Percentiles rank a stretch among this genome's conserved stretches.
These are phyloP conservation scores for Diaporthe sp. DNA, from an alignment of 2,329 filamentous ascomycete genomes.

Conservation along the genomic window DNA sequence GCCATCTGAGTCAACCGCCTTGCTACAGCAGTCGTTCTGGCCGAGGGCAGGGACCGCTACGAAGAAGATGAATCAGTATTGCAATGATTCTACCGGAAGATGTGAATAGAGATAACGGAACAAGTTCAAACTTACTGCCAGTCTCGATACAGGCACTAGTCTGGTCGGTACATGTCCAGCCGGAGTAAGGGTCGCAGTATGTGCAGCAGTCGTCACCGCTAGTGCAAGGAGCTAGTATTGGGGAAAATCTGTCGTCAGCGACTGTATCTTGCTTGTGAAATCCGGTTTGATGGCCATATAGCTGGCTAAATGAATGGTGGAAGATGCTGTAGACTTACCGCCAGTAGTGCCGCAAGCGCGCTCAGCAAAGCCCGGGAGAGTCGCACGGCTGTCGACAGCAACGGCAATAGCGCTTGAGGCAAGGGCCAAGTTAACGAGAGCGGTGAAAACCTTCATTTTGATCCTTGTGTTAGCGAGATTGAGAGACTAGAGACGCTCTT, in stretches of 20 bases:
- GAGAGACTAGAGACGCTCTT: background rate
- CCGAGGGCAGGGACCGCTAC: constrained; percentile 6
- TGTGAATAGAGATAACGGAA: background rate
- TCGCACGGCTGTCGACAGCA: constrained; percentile 8
- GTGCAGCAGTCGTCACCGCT: constrained; percentile 10
- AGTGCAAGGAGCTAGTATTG: constrained; percentile 2
- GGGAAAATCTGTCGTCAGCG: background rate
- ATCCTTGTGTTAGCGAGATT: background rate
- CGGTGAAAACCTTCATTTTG: constrained; percentile 21
- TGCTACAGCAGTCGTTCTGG: constrained; percentile 7
- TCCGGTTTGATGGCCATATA: background rate
- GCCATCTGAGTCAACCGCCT: constrained; percentile 7
- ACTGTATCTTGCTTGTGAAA: background rate
- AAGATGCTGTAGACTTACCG: background rate
- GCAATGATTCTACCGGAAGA: background rate
- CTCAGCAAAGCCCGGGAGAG: constrained; percentile 1
- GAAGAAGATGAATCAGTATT: background rate
- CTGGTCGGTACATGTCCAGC: background rate
- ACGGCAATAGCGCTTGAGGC: background rate
- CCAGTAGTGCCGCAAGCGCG: constrained; percentile 10
- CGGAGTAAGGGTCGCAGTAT: constrained; percentile 11
- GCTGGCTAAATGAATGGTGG: background rate
- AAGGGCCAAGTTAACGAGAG: constrained; percentile 12
- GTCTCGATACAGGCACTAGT: background rate
- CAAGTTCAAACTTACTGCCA: background rate